A percentile compares a stretch with the other conserved stretches of the same genome.
phyloP scores from a whole-genome alignment of 345 rosid genomes.

The Carallia brachiata region DNA sequence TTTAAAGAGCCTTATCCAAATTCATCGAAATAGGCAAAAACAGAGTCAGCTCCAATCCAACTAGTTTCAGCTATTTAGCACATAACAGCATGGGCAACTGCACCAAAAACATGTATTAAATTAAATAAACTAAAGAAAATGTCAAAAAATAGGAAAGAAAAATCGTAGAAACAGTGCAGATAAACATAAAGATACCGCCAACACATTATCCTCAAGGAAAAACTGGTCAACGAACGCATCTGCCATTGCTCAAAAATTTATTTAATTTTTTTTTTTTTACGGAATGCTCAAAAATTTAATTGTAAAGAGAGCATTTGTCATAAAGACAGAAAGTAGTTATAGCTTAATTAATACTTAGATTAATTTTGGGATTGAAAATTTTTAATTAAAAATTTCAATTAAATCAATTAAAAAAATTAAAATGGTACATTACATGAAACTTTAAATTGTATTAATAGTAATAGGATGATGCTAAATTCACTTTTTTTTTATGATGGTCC shows the following conservation, averaged over 20 bases:
- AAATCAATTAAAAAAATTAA: no score
- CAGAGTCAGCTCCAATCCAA: not conserved
- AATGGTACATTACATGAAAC: not conserved
- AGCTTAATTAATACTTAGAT: no score
- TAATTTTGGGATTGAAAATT: no score
- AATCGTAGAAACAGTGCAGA: no score
- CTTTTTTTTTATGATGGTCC: slow-evolving; percentile 5
- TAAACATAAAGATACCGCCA: not conserved
- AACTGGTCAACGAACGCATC: slow-evolving; percentile 3
- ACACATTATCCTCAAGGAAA: slow-evolving; percentile 1
- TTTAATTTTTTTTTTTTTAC: not conserved
- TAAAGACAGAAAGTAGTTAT: no score
- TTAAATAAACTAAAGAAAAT: not conserved
- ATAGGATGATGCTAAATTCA: slow-evolving; percentile 27
- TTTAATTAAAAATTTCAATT: no score
- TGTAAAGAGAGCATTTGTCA: no score
- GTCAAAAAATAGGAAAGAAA: not conserved
- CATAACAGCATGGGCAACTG: not conserved
- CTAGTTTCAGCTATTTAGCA: no score
- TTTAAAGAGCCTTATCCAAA: slow-evolving; percentile 1
- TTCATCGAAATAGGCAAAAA: not conserved
- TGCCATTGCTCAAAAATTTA: not conserved
- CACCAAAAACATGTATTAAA: no score
- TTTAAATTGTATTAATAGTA: not conserved
- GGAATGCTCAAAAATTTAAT: not conserved